These are phyloP conservation scores for Paracoccidioides lutzii DNA, from an alignment of 2,329 filamentous ascomycete species.

Conservation along the genomic window DNA sequence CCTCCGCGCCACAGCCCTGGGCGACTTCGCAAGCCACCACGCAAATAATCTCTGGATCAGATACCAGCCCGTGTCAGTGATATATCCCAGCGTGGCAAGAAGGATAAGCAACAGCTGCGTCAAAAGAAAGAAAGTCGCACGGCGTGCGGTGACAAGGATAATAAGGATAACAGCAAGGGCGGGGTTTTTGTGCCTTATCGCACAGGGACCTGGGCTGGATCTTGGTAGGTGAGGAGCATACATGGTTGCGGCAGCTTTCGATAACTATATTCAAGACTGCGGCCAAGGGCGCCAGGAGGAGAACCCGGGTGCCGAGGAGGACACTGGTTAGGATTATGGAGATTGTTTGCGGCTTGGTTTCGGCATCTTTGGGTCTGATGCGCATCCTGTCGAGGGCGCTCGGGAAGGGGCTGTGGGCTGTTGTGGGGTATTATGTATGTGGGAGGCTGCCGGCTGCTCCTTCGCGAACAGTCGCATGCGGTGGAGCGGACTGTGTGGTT, in stretches of 20 bases:
- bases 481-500: no score
- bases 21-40: slow-evolving; percentile 55
- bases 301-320: background rate
- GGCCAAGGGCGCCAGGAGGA: background rate
- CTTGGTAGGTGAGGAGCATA: no score
- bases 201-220: no score
- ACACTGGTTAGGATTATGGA: background rate
- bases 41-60: slow-evolving; percentile 49
- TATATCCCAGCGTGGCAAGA: background rate
- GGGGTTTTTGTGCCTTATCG: background rate
- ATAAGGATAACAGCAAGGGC: background rate
- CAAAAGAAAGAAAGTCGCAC: background rate
- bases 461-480: no score
- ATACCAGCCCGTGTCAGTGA: background rate
- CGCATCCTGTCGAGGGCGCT: background rate
- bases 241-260: background rate
- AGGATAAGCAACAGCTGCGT: background rate
- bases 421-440: no score
- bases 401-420: no score
- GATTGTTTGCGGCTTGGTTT: background rate
- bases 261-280: background rate
- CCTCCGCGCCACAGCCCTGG: slow-evolving; percentile 52
- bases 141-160: background rate
- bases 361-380: background rate
- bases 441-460: no score